Base-by-base conservation (phyloP, 331 rosid species). In the Pyrus hybrid region DNA sequence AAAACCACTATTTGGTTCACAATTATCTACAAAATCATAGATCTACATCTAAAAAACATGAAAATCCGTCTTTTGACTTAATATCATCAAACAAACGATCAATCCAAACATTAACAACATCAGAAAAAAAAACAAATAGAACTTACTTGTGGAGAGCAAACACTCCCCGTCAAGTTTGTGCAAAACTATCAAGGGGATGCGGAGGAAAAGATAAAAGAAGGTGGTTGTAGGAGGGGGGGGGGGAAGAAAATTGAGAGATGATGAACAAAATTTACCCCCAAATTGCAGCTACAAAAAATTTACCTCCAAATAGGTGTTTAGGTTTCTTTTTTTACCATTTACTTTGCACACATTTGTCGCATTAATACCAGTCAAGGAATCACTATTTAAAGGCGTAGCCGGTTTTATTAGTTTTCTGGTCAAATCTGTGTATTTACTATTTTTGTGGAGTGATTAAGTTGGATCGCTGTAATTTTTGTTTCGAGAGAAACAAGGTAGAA, bases 101-200 rank as follows among this genome's bases (percentile, higher is more conserved):
- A 1, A 32, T 25, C 7, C 33, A 7, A 28, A 10, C 57, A 57
- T 33, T 26, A 76, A 35, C 6, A 9, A 23, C 57, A 23, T 33
- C 4, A 1, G 5, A 11, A 25, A 7, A 8, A 12, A 70, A 70
- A 49, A 11, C 6, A 0, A 63, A 63, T 8, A 64, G 8, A 30
- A 65, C 77, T 81, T 76, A 77, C 70, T 80, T 71, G 41, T 66
- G 43, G 61, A 74, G 49, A 69, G 67, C 45, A 4, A n/a, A 79
- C 91, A 87, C 70, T 88, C 82, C 96, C 91, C 83, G 63, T 82
- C 79, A 79, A 79, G 80, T 64, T 85, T 82, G 77, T 69, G 5
- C 53, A 79, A 80, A 88, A 85, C 76, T 83, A 76, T 78, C 83
- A 12, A 82, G 89, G 91, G 90, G 83, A 88, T 88, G 92, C 30